Evolutionary conservation across 108 stramenopile species (phyloP).

Genomic region (Nitzschia sp.): DNA sequence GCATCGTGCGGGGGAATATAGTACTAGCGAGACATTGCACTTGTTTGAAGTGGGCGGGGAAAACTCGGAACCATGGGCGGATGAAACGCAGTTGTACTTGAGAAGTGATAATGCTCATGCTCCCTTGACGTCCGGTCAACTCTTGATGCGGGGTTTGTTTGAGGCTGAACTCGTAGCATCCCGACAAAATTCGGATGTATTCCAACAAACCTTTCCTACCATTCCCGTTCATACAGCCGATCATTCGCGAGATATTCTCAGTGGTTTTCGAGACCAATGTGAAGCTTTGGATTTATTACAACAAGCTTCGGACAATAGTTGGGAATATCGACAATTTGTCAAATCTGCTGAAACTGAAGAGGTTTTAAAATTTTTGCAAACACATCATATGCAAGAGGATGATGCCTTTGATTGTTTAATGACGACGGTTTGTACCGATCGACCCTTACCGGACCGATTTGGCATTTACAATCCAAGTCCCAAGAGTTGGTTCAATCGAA

Average conservation of each 20-base stretch:
- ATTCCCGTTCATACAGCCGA: slow-evolving; percentile 77
- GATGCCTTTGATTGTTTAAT: slow-evolving; percentile 76
- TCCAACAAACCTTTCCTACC: slow-evolving; percentile 15
- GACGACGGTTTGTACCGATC: slow-evolving; percentile 87
- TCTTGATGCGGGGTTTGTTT: slow-evolving; percentile 75
- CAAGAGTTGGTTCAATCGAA: slow-evolving; percentile 22
- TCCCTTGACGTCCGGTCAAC: slow-evolving; percentile 73
- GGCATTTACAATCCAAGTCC: slow-evolving; percentile 26
- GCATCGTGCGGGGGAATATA: not conserved
- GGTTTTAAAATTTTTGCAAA: slow-evolving; percentile 24
- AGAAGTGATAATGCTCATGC: slow-evolving; percentile 84
- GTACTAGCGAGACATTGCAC: slow-evolving; percentile 38
- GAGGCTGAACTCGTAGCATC: slow-evolving; percentile 40
- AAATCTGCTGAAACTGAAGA: slow-evolving; percentile 3
- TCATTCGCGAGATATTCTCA: slow-evolving; percentile 62
- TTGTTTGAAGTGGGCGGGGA: slow-evolving; percentile 46
- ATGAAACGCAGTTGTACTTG: slow-evolving; percentile 50
- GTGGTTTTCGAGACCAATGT: slow-evolving; percentile 61
- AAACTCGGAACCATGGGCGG: slow-evolving; percentile 23
- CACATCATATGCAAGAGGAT: slow-evolving; percentile 7
- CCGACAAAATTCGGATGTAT: not conserved
- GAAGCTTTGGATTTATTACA: slow-evolving; percentile 28
- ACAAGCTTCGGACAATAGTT: not conserved
- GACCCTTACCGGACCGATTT: slow-evolving; percentile 62
- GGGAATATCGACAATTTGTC: slow-evolving; percentile 3